A percentile compares a stretch with the other conserved stretches of the same genome.
These are phyloP conservation scores for Solanum hybrid DNA, from an alignment of 305 asterid species.

Conservation along the genomic window DNA sequence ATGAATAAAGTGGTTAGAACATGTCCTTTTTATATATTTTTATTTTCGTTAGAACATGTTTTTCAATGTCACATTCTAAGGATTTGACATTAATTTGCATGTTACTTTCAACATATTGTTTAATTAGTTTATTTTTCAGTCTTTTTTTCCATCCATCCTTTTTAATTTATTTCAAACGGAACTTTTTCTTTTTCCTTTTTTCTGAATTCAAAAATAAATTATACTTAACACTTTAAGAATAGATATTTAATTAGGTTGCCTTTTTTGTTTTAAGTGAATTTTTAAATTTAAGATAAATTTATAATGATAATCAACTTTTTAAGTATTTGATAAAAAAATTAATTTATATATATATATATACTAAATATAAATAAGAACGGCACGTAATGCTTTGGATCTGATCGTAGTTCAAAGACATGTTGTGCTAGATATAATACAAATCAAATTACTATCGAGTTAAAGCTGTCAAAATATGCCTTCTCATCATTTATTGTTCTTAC, in stretches of 20 bases:
- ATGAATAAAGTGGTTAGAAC: constrained; percentile 2
- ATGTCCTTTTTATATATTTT: neutral
- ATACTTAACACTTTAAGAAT: too few relatives aligned
- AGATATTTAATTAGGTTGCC: neutral
- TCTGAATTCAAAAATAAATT: neutral
- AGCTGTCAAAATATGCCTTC: too few relatives aligned
- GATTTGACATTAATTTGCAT: neutral
- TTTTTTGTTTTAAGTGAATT: neutral
- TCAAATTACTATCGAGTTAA: too few relatives aligned
- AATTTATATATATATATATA: too few relatives aligned
- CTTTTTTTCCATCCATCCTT: neutral
- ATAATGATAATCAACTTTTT: too few relatives aligned
- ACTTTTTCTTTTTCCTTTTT: neutral
- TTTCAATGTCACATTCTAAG: neutral
- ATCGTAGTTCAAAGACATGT: too few relatives aligned
- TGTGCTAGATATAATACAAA: too few relatives aligned
- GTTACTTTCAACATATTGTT: neutral
- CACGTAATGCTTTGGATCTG: too few relatives aligned
- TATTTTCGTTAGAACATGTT: neutral
- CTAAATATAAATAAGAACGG: too few relatives aligned
- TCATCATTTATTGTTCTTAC: too few relatives aligned
- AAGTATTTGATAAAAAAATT: too few relatives aligned
- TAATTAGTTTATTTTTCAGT: neutral
- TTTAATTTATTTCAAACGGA: neutral
- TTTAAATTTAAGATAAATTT: too few relatives aligned